Evolutionary conservation across 2,329 filamentous ascomycete species (phyloP).

Genomic region (Aspergillus floridensis): DNA sequence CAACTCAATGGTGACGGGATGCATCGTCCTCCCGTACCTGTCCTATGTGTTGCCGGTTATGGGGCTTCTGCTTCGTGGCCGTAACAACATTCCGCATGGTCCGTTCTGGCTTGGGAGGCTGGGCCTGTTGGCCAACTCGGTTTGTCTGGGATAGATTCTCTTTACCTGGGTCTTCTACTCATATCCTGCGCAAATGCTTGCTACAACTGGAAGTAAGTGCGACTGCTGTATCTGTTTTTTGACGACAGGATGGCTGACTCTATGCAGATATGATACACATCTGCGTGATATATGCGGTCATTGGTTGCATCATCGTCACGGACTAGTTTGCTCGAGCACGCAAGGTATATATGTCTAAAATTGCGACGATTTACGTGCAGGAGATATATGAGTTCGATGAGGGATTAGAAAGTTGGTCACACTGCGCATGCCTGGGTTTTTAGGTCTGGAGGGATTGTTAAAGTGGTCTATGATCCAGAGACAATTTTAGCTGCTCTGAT

Average conservation of each 20-base stretch:
- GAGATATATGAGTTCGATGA: too few species aligned
- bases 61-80: slow-evolving; percentile 45
- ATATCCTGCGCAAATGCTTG: slow-evolving; percentile 33
- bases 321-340: slow-evolving; percentile 25
- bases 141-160: slow-evolving; percentile 46
- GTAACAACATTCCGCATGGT: slow-evolving; percentile 42
- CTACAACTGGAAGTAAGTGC: slow-evolving; percentile 28
- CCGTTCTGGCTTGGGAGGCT: slow-evolving; percentile 48
- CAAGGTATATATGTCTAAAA: too few species aligned
- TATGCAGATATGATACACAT: slow-evolving; percentile 40
- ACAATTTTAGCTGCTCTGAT: too few species aligned
- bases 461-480: too few species aligned
- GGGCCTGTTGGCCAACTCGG: slow-evolving; percentile 42
- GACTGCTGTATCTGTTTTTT: not conserved
- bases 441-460: too few species aligned
- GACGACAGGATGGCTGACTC: not conserved
- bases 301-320: slow-evolving; percentile 30
- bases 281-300: slow-evolving; percentile 28
- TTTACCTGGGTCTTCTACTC: slow-evolving; percentile 37
- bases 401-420: too few species aligned
- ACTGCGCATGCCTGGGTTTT: too few species aligned
- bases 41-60: slow-evolving; percentile 49
- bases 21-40: slow-evolving; percentile 49
- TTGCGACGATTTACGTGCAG: too few species aligned
- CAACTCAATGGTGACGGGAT: slow-evolving; percentile 45